Conservation (phyloP, 1,139 yeast species). For the Geotrichum phurueaensis region DNA sequence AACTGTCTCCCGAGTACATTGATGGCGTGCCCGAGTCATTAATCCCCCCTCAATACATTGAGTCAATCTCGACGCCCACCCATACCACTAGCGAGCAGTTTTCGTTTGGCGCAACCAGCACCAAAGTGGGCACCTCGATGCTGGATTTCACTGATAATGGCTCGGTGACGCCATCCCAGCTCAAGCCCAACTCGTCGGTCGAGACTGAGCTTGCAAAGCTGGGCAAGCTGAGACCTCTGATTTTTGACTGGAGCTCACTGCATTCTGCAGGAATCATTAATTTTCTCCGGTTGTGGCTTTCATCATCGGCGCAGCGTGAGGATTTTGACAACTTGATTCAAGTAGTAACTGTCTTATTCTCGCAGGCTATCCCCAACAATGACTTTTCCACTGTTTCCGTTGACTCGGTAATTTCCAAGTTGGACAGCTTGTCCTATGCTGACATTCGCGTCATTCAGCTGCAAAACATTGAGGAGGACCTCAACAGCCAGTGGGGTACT, state of each 20-base stretch:
- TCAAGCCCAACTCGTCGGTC: conserved; percentile 17
- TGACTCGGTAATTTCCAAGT: conserved; percentile 23
- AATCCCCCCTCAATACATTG: conserved; percentile 24
- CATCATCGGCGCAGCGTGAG: conserved; percentile 49
- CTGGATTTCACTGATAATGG: conserved; percentile 9
- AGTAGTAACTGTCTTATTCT: conserved; percentile 36
- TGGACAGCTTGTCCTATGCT: conserved; percentile 44
- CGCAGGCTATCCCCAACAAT: conserved; percentile 32
- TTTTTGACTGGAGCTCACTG: conserved; percentile 52
- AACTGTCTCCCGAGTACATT: conserved; percentile 7
- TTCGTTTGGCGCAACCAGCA: neutral
- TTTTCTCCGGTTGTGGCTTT: conserved; percentile 62
- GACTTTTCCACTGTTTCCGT: conserved; percentile 22
- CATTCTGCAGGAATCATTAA: conserved; percentile 52
- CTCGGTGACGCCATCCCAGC: conserved; percentile 12
- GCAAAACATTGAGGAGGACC: conserved; percentile 37
- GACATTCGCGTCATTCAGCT: conserved; percentile 56
- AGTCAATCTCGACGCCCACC: conserved; percentile 4
- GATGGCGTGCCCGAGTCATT: conserved; percentile 21
- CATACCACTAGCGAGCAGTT: conserved; percentile 12
- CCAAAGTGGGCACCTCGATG: conserved; percentile 13
- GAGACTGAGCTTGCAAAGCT: conserved; percentile 30
- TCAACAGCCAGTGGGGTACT: conserved; percentile 34
- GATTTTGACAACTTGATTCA: conserved; percentile 50
- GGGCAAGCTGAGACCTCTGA: conserved; percentile 39